Base-by-base conservation (phyloP, 176 grass and related monocot genomes). In the Eleusine coracana region DNA sequence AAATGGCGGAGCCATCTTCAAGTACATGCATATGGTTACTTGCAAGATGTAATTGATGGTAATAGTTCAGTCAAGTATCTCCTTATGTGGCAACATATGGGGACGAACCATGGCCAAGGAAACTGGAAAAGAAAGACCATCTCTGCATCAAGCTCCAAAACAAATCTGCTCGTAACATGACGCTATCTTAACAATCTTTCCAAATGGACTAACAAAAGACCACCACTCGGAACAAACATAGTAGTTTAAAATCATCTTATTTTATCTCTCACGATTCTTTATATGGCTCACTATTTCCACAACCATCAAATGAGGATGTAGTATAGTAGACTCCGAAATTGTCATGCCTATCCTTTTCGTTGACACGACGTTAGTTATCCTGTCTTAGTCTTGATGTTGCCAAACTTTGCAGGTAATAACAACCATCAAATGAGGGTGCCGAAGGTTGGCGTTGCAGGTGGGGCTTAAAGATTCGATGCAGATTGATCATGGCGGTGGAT, bases 1-100 rank as follows among this genome's bases (percentile, higher is more conserved):
- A 60, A 80, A 80, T 74, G 71, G 81, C 42, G 41, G 75, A 88
- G 48, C 25, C 38, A 60, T 44, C 61, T 74, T 49, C 80, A 88
- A 79, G 75, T 62, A 80, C 76, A 88, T 42, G 29, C 81, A 66
- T 66, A 66, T 66, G 64, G 29, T 66, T 66, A 17, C 64, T 66
- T 37, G 64, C 29, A 31, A 65, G 14, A 37, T 38, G 64, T 5
- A 66, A 31, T 39, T 68, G 34, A 39, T 68, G 34, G 36, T 68
- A 38, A 6, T 68, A 20, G 48, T 41, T 56, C 78, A 41, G 16
- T 80, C 20, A 9, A 6, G 9, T 25, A 10, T 54, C 45, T 17
- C 14, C 0, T 68, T 80, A 54, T 34, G 31, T 54, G 31, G 31
- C 31, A 54, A 68, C 31, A 23, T 67, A 54, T 51, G 31, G 77